Evolutionary conservation across 1,139 yeast species (phyloP), one percentile per base, ranked within the genome.

Genomic region (Geotrichum macrosporum): DNA sequence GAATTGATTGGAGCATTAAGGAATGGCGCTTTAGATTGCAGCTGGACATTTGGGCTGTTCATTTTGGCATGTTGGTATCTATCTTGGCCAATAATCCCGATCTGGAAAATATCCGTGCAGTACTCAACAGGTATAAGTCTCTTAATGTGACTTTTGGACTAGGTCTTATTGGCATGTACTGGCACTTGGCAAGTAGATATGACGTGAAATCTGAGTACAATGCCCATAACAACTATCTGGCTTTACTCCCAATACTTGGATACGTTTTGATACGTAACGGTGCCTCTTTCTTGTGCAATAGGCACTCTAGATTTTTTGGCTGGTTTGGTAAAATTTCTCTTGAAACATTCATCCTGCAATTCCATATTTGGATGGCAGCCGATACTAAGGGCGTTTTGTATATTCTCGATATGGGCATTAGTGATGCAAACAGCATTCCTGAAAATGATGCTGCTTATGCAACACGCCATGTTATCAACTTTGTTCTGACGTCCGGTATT

Each of bases 341-440:
- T 24, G 61, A 57, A 37, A 57, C 61, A 4, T 57, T 57, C 43
- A 57, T 57, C 22, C 44, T 57, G 21, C 60, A 57, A 35, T 55
- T 55, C 38, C 61, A 57, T 34, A 54, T 57, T 20, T 57, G 58
- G 58, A 48, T 57, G 56, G 61, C 60, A 8, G 60, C 57, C 4
- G 61, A 57, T 33, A 55, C 61, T 22, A 52, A 50, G 31, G 60
- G 58, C 6, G 48, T 55, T 1, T 36, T 56, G 26, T 50, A 50
- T 34, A 50, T 52, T 34, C 10, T 50, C 15, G 47, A 32, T 13
- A 50, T 50, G 52, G 52, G 50, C n/a, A 22, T 46, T 6, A 16
- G 16, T 19, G 15, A 16, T 12, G 39, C 13, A 16, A 16, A n/a
- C 8, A 34, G 24, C 3, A 24, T 36, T 16, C 27, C 40, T 3